Conservation (phyloP, 1,284 basidiomycete genomes). For the Tilletia indica region DNA sequence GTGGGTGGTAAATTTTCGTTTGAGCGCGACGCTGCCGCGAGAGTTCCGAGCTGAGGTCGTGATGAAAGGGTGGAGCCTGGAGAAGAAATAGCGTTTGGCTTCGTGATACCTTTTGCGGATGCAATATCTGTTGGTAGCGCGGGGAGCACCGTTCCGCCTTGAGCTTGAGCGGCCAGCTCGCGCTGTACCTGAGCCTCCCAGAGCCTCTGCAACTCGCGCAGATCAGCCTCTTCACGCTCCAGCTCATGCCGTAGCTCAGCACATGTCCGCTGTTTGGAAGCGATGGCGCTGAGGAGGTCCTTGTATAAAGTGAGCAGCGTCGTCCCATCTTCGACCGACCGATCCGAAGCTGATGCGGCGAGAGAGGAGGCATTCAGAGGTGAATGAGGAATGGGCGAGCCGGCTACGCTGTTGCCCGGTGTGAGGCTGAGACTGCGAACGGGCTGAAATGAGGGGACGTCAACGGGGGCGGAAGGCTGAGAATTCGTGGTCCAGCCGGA, state of each 20-base stretch:
- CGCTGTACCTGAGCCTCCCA: not conserved
- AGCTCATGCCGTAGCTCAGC: slow-evolving; percentile 1
- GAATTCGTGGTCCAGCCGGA: not conserved
- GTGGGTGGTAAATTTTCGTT: not conserved
- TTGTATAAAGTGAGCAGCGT: slow-evolving; percentile 4
- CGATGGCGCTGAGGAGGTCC: slow-evolving; percentile 15
- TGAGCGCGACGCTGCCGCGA: not conserved
- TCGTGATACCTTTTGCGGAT: no score
- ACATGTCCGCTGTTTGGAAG: slow-evolving; percentile 1
- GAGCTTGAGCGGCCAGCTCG: slow-evolving; percentile 4
- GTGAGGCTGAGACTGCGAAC: not conserved
- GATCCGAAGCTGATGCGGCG: not conserved
- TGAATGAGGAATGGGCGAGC: not conserved
- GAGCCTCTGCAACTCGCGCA: not conserved
- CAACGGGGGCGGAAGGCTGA: not conserved
- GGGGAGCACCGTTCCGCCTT: not conserved
- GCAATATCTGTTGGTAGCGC: no score
- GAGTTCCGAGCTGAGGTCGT: not conserved
- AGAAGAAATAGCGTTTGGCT: not conserved
- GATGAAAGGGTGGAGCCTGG: no score
- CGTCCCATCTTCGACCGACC: slow-evolving; percentile 1
- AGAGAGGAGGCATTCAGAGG: not conserved
- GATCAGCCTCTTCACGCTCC: not conserved
- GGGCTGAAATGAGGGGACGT: not conserved
- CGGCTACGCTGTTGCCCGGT: not conserved